Evolutionary conservation across 768 basidiomycete species (phyloP).

Genomic region (Lyophyllum shimeji): DNA sequence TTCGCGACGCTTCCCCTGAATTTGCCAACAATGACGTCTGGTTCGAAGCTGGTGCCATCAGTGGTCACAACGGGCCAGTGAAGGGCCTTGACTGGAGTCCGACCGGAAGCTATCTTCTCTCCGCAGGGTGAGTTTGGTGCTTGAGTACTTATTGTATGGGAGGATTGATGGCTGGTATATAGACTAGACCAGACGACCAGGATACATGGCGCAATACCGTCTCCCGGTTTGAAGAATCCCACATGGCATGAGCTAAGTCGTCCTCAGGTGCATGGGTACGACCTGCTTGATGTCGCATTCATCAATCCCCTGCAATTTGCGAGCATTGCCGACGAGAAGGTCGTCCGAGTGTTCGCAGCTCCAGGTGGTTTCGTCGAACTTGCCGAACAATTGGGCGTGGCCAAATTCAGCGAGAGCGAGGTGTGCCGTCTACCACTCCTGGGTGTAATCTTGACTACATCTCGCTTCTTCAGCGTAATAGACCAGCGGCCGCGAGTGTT

Average conservation of each 20-base stretch:
- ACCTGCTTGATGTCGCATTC: constrained; percentile 79
- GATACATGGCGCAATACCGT: constrained; percentile 66
- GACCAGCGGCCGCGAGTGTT: constrained; percentile 82
- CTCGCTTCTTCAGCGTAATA: constrained; percentile 40
- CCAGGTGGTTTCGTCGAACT: constrained; percentile 75
- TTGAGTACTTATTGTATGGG: not conserved
- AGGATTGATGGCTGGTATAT: constrained; percentile 5
- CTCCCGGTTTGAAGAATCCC: constrained; percentile 4
- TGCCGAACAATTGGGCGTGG: constrained; percentile 50
- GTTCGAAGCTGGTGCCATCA: constrained; percentile 75
- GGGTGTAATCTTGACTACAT: not conserved
- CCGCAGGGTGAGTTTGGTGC: constrained; percentile 61
- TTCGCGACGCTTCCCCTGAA: constrained; percentile 28
- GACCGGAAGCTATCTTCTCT: constrained; percentile 80
- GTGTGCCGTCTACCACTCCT: constrained; percentile 32
- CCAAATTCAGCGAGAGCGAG: constrained; percentile 46
- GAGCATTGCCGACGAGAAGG: constrained; percentile 96
- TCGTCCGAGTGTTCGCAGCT: constrained; percentile 90
- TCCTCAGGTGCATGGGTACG: constrained; percentile 97
- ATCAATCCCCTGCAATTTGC: constrained; percentile 76
- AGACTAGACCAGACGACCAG: constrained; percentile 93
- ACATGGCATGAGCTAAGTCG: constrained; percentile 87
- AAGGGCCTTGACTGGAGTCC: constrained; percentile 87
- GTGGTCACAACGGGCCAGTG: constrained; percentile 84
- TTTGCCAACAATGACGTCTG: constrained; percentile 48